Conservation (phyloP, 495 filamentous ascomycete genomes). For the Penicillium arizonense region DNA sequence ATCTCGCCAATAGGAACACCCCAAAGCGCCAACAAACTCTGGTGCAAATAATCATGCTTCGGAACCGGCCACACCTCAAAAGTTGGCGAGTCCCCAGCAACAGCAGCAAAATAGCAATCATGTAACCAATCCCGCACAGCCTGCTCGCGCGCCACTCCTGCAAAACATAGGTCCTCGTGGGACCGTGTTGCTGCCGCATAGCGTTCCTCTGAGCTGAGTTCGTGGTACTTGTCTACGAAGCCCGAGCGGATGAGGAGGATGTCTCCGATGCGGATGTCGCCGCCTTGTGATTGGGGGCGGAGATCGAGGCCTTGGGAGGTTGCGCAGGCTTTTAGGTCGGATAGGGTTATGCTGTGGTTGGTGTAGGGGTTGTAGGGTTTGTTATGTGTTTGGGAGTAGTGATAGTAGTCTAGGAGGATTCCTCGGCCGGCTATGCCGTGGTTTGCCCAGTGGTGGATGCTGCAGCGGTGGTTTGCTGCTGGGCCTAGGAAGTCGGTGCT, state of each 20-base stretch:
- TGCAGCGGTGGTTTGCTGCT: conserved; percentile 44
- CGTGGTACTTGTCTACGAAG: conserved; percentile 57
- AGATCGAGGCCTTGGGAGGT: conserved; percentile 44
- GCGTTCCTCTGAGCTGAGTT: conserved; percentile 37
- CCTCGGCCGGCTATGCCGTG: conserved; percentile 50
- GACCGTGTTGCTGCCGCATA: conserved; percentile 35
- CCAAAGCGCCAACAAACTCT: conserved; percentile 64
- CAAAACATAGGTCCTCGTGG: conserved; percentile 51
- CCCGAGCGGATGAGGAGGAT: conserved; percentile 68
- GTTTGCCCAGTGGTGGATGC: conserved; percentile 45
- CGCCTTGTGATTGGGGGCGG: conserved; percentile 48
- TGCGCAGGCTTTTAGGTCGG: conserved; percentile 58
- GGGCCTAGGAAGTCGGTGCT: conserved; percentile 46
- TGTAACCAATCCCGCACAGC: conserved; percentile 61
- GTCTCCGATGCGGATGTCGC: conserved; percentile 62
- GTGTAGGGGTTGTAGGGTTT: conserved; percentile 56
- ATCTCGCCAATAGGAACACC: conserved; percentile 62
- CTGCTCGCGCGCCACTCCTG: conserved; percentile 57
- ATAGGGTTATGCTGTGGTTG: conserved; percentile 57
- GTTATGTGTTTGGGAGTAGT: conserved; percentile 37
- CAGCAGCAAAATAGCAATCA: conserved; percentile 64
- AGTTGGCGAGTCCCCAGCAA: conserved; percentile 58
- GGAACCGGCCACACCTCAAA: conserved; percentile 61
- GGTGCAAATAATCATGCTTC: conserved; percentile 53
- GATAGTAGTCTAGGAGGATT: conserved; percentile 50